Evolutionary conservation across 495 filamentous ascomycete genomes (phyloP).

Genomic region (Staphylotrichum longicolle): DNA sequence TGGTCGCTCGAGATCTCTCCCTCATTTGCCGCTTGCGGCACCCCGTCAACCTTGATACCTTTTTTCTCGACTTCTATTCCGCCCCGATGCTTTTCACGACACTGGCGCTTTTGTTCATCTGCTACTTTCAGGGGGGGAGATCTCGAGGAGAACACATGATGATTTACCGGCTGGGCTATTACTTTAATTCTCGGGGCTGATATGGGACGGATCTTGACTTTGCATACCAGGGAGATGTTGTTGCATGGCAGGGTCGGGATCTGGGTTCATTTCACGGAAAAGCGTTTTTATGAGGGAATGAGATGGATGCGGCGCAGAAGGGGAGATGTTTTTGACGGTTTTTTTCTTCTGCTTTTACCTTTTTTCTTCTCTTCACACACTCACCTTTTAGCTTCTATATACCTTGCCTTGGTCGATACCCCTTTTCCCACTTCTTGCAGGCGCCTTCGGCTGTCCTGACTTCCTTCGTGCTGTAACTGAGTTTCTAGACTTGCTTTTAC

Average conservation of each 20-base stretch:
- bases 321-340: background rate
- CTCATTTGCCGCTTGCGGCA: slow-evolving; percentile 19
- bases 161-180: slow-evolving; percentile 17
- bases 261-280: slow-evolving; percentile 16
- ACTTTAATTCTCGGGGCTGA: slow-evolving; percentile 5
- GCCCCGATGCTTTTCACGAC: background rate
- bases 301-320: slow-evolving; percentile 13
- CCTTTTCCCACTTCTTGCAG: slow-evolving; percentile 16
- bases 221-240: slow-evolving; percentile 5
- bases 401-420: slow-evolving; percentile 27
- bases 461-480: background rate
- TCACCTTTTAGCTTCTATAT: slow-evolving; percentile 24
- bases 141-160: background rate
- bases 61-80: background rate
- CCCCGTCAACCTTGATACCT: slow-evolving; percentile 19
- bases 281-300: slow-evolving; percentile 21
- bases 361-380: slow-evolving; percentile 16
- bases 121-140: slow-evolving; percentile 4
- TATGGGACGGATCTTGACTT: slow-evolving; percentile 20
- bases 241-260: slow-evolving; percentile 19
- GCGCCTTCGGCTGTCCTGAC: background rate
- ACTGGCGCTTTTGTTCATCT: background rate
- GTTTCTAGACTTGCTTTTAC: too few relatives aligned
- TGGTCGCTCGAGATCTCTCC: slow-evolving; percentile 1
- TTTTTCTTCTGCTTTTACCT: background rate